These are phyloP conservation scores for Acacia acuminata DNA, from an alignment of 306 rosid species.

Conservation along the genomic window DNA sequence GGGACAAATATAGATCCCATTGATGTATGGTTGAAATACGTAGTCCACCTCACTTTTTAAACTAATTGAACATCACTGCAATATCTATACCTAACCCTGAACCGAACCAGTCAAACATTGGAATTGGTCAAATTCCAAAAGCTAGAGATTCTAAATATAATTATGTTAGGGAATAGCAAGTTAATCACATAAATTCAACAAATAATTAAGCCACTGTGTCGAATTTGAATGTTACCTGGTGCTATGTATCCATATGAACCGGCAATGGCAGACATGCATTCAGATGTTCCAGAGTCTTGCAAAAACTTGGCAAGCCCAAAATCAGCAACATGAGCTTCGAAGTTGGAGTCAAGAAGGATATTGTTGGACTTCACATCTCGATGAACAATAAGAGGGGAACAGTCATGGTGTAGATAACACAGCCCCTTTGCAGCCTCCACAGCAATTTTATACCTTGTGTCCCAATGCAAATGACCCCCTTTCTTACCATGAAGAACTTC, in stretches of 20 bases:
- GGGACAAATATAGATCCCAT: constrained; percentile 12
- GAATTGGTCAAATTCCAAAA: constrained; percentile 17
- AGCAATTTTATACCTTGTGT: constrained; percentile 72
- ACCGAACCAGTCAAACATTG: constrained; percentile 20
- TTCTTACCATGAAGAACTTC: constrained; percentile 81
- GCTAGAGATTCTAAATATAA: constrained; percentile 7
- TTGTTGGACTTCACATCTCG: constrained; percentile 54
- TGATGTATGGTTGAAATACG: constrained; percentile 11
- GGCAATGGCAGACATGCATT: constrained; percentile 90
- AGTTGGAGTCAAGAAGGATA: constrained; percentile 45
- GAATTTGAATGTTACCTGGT: constrained; percentile 56
- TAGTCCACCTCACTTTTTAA: constrained; percentile 12
- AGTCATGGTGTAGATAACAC: constrained; percentile 84
- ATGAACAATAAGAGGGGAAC: constrained; percentile 83
- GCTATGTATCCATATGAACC: constrained; percentile 97
- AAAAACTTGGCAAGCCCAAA: constrained; percentile 86
- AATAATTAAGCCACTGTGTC: constrained; percentile 3
- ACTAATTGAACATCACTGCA: constrained; percentile 29
- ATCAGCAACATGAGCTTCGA: constrained; percentile 62
- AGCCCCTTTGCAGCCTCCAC: constrained; percentile 84
- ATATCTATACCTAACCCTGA: constrained; percentile 18
- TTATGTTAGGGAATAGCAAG: constrained; percentile 12
- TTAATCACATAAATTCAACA: constrained; percentile 21
- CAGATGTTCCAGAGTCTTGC: constrained; percentile 74
- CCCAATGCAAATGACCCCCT: constrained; percentile 85